Percentiles rank a stretch among this genome's conserved stretches.
Conservation (phyloP, 148 eudicot genomes). For the Diospyros lotus region DNA sequence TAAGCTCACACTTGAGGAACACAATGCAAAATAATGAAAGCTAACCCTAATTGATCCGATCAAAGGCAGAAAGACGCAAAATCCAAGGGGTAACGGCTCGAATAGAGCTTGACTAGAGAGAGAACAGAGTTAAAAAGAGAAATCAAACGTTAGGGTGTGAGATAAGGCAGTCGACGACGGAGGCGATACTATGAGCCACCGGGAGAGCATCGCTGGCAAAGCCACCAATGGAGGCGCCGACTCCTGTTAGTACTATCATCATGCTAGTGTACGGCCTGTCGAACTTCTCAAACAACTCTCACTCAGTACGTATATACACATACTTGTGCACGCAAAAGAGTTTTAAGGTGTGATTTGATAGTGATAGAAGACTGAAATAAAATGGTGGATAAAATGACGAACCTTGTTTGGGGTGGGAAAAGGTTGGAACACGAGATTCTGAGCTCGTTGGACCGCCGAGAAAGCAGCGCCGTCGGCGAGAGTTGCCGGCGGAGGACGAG, state of each 20-base stretch:
- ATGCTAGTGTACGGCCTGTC: constrained; percentile 82
- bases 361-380: too few species aligned
- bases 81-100: too few species aligned
- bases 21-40: too few species aligned
- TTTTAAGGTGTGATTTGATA: background rate
- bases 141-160: constrained; percentile 81
- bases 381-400: background rate
- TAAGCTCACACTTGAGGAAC: too few species aligned
- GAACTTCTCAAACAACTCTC: constrained; percentile 25
- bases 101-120: background rate
- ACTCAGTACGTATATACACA: background rate
- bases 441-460: constrained; percentile 7
- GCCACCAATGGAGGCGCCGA: constrained; percentile 93
- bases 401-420: constrained; percentile 25
- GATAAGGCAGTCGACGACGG: constrained; percentile 86
- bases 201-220: constrained; percentile 94
- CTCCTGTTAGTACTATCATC: constrained; percentile 88
- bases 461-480: background rate
- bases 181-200: constrained; percentile 73
- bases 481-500: constrained; percentile 1
- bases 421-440: constrained; percentile 17
- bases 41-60: too few species aligned
- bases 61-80: too few species aligned
- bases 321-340: background rate
- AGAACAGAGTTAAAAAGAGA: background rate